phyloP scores from a whole-genome alignment of 192 early-diverging fungal genomes.

The Rhizoclosmatium globosum region DNA sequence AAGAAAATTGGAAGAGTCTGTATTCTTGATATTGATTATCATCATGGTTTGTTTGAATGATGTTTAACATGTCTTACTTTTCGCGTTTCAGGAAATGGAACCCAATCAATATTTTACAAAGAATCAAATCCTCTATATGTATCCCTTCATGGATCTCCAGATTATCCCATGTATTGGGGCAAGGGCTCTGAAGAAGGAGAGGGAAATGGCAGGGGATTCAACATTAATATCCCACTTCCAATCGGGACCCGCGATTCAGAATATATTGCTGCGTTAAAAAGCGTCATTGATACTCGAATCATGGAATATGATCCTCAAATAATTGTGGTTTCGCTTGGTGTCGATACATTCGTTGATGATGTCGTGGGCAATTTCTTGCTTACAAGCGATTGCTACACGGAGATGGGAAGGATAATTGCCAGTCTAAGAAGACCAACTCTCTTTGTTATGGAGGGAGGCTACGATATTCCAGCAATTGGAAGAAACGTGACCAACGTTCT shows the following conservation, averaged over 20 bases:
- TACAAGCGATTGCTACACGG: constrained; percentile 38
- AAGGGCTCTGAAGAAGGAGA: constrained; percentile 60
- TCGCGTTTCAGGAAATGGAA: constrained; percentile 14
- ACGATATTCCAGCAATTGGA: constrained; percentile 36
- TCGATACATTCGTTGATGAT: constrained; percentile 67
- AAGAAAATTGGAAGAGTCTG: constrained; percentile 61
- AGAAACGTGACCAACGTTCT: constrained; percentile 43
- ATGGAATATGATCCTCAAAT: constrained; percentile 59
- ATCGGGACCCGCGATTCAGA: constrained; percentile 63
- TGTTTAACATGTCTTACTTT: no score
- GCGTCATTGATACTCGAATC: constrained; percentile 52
- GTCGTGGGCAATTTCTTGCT: constrained; percentile 48
- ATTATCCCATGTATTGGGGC: constrained; percentile 76
- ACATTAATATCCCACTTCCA: constrained; percentile 70
- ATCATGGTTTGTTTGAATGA: constrained; percentile 26
- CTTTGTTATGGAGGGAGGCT: constrained; percentile 55
- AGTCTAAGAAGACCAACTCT: constrained; percentile 28
- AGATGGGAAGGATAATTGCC: constrained; percentile 39
- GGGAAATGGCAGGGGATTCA: constrained; percentile 71
- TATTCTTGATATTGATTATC: constrained; percentile 83
- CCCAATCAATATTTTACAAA: constrained; percentile 50
- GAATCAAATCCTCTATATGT: constrained; percentile 69
- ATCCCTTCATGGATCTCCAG: constrained; percentile 64
- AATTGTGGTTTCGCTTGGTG: constrained; percentile 70
- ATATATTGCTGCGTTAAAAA: constrained; percentile 58